Conservation (phyloP, 129 eudicot species). For the Oenanthe sinensis region DNA sequence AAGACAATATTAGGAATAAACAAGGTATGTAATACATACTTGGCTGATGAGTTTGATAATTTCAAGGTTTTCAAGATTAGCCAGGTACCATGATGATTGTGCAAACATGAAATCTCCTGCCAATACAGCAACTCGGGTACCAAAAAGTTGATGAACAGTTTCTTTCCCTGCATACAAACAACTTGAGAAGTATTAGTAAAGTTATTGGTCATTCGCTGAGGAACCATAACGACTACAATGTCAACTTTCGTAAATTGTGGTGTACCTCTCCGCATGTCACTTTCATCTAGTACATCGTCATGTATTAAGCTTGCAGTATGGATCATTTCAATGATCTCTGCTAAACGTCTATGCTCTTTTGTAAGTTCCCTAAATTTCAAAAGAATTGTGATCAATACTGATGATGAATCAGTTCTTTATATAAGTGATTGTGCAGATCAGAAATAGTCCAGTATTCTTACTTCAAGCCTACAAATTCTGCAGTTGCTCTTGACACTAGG, state of each 20-base stretch:
- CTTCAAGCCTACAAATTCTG: conserved; percentile 66
- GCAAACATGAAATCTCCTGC: conserved; percentile 99
- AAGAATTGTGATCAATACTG: conserved; percentile 1
- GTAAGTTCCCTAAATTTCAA: conserved; percentile 69
- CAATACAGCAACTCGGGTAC: conserved; percentile 90
- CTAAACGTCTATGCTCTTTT: conserved; percentile 80
- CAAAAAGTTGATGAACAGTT: conserved; percentile 77
- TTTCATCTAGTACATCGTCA: conserved; percentile 90
- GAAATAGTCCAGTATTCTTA: conserved; percentile 27
- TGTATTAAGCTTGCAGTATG: conserved; percentile 95
- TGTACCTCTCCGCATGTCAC: conserved; percentile 91
- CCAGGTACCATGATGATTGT: conserved; percentile 93
- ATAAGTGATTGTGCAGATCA: not conserved
- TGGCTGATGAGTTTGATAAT: conserved; percentile 92
- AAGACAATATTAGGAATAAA: not conserved
- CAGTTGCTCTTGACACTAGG: conserved; percentile 86
- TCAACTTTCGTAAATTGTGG: not conserved
- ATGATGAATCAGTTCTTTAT: not conserved
- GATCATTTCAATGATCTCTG: conserved; percentile 95
- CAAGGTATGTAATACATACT: conserved; percentile 26
- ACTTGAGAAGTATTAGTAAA: not conserved
- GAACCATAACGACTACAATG: not conserved
- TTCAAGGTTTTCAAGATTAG: conserved; percentile 89
- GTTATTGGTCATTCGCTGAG: not conserved
- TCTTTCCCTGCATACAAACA: conserved; percentile 53